Evolutionary conservation across 106 monocot species (phyloP).

Genomic region (Dendrobium officinale): DNA sequence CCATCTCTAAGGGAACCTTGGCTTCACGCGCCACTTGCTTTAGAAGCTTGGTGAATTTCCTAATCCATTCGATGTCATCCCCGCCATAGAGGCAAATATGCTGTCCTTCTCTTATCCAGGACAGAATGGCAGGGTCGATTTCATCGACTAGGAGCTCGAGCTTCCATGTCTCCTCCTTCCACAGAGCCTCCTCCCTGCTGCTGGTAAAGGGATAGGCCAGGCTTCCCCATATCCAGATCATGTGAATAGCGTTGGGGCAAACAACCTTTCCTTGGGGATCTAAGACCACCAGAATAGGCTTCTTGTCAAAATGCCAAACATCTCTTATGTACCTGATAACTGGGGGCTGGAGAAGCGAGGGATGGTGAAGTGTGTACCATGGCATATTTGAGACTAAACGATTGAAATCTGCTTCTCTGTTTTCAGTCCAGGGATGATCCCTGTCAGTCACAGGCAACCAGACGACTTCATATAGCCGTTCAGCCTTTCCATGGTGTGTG

Average conservation of each 20-base stretch:
- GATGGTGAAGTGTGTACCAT: slow-evolving; percentile 57
- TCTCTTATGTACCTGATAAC: slow-evolving; percentile 47
- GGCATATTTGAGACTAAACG: slow-evolving; percentile 44
- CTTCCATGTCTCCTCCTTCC: slow-evolving; percentile 81
- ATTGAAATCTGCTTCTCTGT: slow-evolving; percentile 38
- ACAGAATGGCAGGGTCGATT: slow-evolving; percentile 47
- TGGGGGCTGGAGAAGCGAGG: slow-evolving; percentile 38
- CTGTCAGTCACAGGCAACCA: slow-evolving; percentile 68
- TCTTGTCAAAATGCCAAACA: slow-evolving; percentile 70
- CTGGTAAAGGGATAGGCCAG: slow-evolving; percentile 72
- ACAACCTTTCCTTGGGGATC: slow-evolving; percentile 71
- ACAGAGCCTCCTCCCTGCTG: slow-evolving; percentile 63
- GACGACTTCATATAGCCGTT: slow-evolving; percentile 66
- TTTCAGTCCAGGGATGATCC: slow-evolving; percentile 28
- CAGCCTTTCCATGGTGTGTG: slow-evolving; percentile 45
- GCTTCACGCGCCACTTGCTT: slow-evolving; percentile 37
- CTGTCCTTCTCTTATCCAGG: slow-evolving; percentile 41
- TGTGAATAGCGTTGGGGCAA: slow-evolving; percentile 70
- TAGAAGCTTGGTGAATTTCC: slow-evolving; percentile 44
- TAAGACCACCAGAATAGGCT: slow-evolving; percentile 63
- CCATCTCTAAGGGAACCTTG: slow-evolving; percentile 52
- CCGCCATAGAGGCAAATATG: slow-evolving; percentile 74
- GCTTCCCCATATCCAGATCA: slow-evolving; percentile 94
- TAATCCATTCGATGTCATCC: slow-evolving; percentile 77
- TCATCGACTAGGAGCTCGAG: slow-evolving; percentile 75